A percentile compares a stretch with the other conserved stretches of the same genome.
Conservation (phyloP, 2,329 filamentous ascomycete genomes). For the Tolypocladium capitatum region DNA sequence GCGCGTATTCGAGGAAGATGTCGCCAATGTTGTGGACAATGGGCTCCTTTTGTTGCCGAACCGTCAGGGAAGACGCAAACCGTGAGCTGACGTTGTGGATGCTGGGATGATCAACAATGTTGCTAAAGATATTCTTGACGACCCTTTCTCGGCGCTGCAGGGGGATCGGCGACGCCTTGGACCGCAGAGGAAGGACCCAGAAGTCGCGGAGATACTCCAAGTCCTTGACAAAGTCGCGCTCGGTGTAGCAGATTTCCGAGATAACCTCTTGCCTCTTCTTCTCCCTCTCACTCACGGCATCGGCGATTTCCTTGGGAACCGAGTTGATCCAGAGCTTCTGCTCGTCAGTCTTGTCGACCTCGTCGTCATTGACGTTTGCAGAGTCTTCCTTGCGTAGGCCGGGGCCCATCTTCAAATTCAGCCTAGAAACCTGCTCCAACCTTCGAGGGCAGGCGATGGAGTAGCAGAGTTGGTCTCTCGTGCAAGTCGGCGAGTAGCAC, state of each 20-base stretch:
- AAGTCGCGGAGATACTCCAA: slow-evolving; percentile 95
- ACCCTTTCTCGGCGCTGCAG: slow-evolving; percentile 78
- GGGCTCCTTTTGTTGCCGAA: slow-evolving; percentile 78
- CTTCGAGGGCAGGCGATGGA: slow-evolving; percentile 92
- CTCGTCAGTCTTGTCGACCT: slow-evolving; percentile 73
- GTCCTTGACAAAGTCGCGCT: slow-evolving; percentile 97
- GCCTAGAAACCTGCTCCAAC: slow-evolving; percentile 82
- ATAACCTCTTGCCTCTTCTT: slow-evolving; percentile 98
- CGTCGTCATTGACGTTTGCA: slow-evolving; percentile 58
- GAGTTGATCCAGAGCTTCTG: slow-evolving; percentile 99
- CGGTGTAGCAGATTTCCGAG: slow-evolving; percentile 96
- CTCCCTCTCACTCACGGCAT: slow-evolving; percentile 77
- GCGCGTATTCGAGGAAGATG: slow-evolving; percentile 84
- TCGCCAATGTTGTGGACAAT: slow-evolving; percentile 86
- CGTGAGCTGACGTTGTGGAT: slow-evolving; percentile 84
- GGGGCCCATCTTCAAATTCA: slow-evolving; percentile 87
- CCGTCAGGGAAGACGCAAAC: slow-evolving; percentile 77
- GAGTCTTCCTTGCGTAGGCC: slow-evolving; percentile 58
- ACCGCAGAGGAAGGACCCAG: slow-evolving; percentile 88
- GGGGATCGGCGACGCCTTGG: slow-evolving; percentile 74
- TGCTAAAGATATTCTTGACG: slow-evolving; percentile 88
- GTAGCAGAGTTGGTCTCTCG: slow-evolving; percentile 87
- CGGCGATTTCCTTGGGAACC: slow-evolving; percentile 86
- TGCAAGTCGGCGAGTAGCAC: slow-evolving; percentile 97
- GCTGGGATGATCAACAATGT: slow-evolving; percentile 69